These are phyloP conservation scores for Magnaporthiopsis poae DNA, from an alignment of 2,329 filamentous ascomycete species.

Conservation along the genomic window DNA sequence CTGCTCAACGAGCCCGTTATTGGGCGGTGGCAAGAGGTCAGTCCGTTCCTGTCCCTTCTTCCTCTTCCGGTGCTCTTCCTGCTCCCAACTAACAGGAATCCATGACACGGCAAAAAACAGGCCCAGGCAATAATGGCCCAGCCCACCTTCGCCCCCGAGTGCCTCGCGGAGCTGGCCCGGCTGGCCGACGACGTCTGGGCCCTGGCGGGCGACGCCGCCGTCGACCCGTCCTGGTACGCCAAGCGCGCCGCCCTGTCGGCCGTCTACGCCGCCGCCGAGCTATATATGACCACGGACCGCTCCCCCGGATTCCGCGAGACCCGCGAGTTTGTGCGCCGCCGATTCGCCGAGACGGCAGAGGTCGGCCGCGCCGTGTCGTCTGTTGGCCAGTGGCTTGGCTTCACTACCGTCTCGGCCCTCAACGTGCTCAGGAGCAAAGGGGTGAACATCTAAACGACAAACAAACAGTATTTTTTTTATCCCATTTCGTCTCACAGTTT, in stretches of 20 bases:
- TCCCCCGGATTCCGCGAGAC: conserved; percentile 68
- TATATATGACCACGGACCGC: conserved; percentile 88
- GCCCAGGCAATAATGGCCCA: conserved; percentile 86
- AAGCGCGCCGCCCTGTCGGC: conserved; percentile 47
- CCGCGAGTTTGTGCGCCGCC: conserved; percentile 65
- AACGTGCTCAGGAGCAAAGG: conserved; percentile 86
- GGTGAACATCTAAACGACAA: conserved; percentile 56
- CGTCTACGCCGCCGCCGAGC: conserved; percentile 63
- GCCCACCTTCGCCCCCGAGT: conserved; percentile 64
- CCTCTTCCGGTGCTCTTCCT: too few relatives aligned
- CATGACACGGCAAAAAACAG: too few relatives aligned
- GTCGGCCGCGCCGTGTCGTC: conserved; percentile 53
- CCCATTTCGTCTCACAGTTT: not conserved
- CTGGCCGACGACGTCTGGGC: conserved; percentile 91
- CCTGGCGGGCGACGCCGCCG: conserved; percentile 68
- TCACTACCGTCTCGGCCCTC: conserved; percentile 64
- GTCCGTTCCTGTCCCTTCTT: too few relatives aligned
- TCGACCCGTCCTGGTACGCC: conserved; percentile 81
- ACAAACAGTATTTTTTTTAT: too few relatives aligned
- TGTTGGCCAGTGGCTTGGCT: conserved; percentile 69
- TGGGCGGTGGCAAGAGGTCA: conserved; percentile 76
- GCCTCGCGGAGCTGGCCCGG: conserved; percentile 66
- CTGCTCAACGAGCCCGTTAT: conserved; percentile 64
- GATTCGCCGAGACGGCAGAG: conserved; percentile 58
- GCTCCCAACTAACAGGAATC: too few relatives aligned